These are phyloP conservation scores for Starmerella scarabaei DNA, from an alignment of 805 yeast genomes.

Conservation along the genomic window DNA sequence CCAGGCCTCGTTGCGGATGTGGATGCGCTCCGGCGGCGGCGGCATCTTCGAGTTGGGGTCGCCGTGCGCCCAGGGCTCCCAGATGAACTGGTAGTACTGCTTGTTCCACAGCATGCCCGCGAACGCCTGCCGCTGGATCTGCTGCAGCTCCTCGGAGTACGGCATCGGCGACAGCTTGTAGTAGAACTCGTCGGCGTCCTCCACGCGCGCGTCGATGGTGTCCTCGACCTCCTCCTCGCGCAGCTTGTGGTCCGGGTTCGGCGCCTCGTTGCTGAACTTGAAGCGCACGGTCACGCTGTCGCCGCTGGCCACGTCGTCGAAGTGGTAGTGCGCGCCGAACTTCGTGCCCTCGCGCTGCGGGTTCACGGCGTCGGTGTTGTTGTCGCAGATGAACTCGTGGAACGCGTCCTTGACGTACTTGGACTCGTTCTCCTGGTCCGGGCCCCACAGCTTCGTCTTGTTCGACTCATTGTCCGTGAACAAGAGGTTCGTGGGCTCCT, in stretches of 20 bases:
- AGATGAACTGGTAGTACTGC: constrained; percentile 78
- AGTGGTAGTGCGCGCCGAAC: constrained; percentile 69
- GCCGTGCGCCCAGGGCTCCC: constrained; percentile 75
- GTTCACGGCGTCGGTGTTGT: constrained; percentile 47
- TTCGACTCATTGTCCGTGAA: constrained; percentile 90
- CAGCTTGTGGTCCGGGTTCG: constrained; percentile 29
- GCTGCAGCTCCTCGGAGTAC: constrained; percentile 61
- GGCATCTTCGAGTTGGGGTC: constrained; percentile 62
- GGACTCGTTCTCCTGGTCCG: constrained; percentile 40
- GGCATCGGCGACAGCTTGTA: constrained; percentile 82
- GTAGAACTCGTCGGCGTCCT: constrained; percentile 86
- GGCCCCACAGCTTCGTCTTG: constrained; percentile 46
- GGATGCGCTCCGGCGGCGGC: constrained; percentile 72
- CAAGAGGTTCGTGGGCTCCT: constrained; percentile 51
- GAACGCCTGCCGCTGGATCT: constrained; percentile 83
- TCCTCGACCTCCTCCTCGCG: constrained; percentile 67
- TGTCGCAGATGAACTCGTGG: constrained; percentile 66
- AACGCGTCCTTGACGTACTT: constrained; percentile 76
- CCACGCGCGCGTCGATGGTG: constrained; percentile 54
- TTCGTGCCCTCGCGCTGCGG: constrained; percentile 68
- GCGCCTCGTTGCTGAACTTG: constrained; percentile 40
- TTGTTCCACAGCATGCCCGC: constrained; percentile 91
- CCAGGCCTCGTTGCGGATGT: constrained; percentile 85
- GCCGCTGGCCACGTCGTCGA: constrained; percentile 71
- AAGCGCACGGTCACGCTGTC: constrained; percentile 79